Percentiles rank a stretch among this genome's conserved stretches.
These are phyloP conservation scores for Fraxinus nigra DNA, from an alignment of 305 asterid genomes.

Conservation along the genomic window DNA sequence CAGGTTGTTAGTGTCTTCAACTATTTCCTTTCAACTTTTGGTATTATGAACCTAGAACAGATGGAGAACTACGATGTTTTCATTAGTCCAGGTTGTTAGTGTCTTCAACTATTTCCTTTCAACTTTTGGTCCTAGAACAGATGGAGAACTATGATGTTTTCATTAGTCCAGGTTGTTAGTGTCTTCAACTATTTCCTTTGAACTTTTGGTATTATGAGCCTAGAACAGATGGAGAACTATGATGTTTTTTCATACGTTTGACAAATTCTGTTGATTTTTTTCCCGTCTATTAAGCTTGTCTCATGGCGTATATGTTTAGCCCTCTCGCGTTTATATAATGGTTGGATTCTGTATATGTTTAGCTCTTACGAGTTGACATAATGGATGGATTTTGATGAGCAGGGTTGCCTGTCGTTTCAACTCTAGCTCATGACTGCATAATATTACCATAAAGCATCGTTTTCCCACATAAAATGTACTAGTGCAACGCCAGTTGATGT, in stretches of 20 bases:
- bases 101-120: too few species aligned
- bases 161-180: too few species aligned
- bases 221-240: slow-evolving; percentile 22
- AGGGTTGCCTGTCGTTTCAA: neutral
- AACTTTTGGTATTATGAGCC: slow-evolving; percentile 11
- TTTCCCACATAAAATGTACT: neutral
- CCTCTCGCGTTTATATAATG: neutral
- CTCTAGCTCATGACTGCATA: neutral
- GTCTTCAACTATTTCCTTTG: too few species aligned
- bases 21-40: slow-evolving; percentile 16
- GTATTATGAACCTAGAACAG: slow-evolving; percentile 25
- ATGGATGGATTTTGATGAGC: neutral
- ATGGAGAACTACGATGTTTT: slow-evolving; percentile 16
- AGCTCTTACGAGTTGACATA: neutral
- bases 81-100: too few species aligned
- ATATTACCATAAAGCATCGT: neutral
- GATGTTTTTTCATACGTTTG: slow-evolving; percentile 7
- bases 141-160: neutral
- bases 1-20: slow-evolving; percentile 17
- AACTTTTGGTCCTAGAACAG: too few species aligned
- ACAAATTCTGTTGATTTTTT: slow-evolving; percentile 16
- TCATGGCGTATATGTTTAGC: neutral
- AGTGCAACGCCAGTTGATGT: neutral
- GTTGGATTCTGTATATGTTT: neutral
- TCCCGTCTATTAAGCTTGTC: neutral